Base-by-base conservation (phyloP, 164 flowering plant species). In the Stephania cephalantha region DNA sequence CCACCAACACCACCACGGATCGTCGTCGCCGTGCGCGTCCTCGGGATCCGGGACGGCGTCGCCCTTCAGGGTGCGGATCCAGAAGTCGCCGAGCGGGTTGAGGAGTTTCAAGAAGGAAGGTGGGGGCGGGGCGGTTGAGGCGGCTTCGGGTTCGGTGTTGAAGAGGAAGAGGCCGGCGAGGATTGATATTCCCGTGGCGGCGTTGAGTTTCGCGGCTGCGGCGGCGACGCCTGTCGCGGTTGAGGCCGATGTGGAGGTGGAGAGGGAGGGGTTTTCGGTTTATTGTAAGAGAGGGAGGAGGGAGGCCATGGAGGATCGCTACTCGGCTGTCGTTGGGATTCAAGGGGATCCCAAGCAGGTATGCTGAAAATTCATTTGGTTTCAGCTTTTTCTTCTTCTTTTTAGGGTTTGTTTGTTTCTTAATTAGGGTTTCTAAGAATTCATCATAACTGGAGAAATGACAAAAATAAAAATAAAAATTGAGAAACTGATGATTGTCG, bases 241-340 rank as follows among this genome's bases (percentile, higher is more conserved):
- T 78, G 76, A 55, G 61, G 72, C n/a, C 42, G 75, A 50, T 6
- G 71, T 69, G 55, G 84, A 75, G 73, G 79, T 86, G 15, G 93
- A 87, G 74, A 85, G 84, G 25, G 87, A 86, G 45, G 88, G 85
- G 72, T 90, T 82, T 74, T 84, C 90, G 42, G 96, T 91, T 35
- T 91, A 77, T 77, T 91, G 97, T 78, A 93, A 90, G 87, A 87
- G 81, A 77, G 97, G 99, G 70, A 86, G 89, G 85, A 88, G 94
- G 77, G 93, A 81, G 35, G 84, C 81, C 7, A 89, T 90, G 91
- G 98, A 95, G 84, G 98, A 95, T 84, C 81, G 96, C 22, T 90
- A 83, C 80, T 88, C 92, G 2, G 91, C 92, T 31, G 68, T 73
- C 6, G 72, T 86, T n/a, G 84, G 84, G 75, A 46, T 89, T 68